phyloP scores from a whole-genome alignment of 2,329 filamentous ascomycete species.

The Didymella pinodella region DNA sequence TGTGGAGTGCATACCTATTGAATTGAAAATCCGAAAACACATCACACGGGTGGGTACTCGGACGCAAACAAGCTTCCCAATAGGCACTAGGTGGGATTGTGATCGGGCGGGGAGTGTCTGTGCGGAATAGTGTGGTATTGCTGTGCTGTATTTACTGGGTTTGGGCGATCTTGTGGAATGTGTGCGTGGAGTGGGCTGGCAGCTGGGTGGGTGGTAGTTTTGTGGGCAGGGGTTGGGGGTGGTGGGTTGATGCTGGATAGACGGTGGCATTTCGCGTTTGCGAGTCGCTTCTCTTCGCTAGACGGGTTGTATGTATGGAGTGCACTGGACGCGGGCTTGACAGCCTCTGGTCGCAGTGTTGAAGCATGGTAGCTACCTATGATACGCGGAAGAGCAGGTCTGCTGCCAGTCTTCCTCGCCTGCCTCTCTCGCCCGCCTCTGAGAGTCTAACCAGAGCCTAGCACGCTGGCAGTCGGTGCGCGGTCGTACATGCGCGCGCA shows the following conservation, averaged over 20 bases:
- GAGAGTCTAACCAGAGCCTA: background rate
- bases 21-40: background rate
- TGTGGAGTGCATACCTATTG: background rate
- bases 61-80: background rate
- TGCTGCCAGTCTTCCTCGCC: background rate
- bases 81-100: background rate
- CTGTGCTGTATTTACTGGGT: background rate
- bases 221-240: too few species aligned
- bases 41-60: background rate
- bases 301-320: background rate
- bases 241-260: background rate
- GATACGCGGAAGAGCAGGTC: background rate
- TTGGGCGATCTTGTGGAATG: background rate
- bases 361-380: background rate
- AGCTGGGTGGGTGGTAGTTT: too few species aligned
- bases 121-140: background rate
- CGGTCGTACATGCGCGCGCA: background rate
- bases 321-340: background rate
- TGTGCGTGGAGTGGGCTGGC: too few species aligned
- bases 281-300: too few species aligned
- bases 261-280: background rate
- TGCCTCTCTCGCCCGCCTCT: background rate
- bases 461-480: background rate
- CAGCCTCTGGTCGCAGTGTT: slow-evolving; percentile 5
- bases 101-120: background rate